Evolutionary conservation across 2,329 filamentous ascomycete genomes (phyloP).

Genomic region (Tolypocladium inflatum): DNA sequence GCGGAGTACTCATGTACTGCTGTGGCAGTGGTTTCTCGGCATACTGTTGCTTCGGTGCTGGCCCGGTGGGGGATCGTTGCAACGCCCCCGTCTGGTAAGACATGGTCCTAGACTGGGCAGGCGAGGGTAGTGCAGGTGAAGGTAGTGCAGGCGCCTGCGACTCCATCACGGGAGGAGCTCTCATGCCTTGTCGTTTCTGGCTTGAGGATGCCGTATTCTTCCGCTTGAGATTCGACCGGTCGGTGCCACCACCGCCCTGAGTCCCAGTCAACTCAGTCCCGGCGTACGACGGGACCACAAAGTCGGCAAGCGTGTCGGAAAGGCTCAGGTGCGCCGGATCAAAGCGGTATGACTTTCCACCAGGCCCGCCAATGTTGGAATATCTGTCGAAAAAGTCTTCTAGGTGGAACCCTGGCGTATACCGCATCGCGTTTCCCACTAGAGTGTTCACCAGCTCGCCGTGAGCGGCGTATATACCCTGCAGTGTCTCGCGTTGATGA

Average conservation of each 20-base stretch:
- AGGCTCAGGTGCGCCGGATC: conserved; percentile 69
- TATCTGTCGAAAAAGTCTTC: conserved; percentile 87
- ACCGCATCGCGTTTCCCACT: conserved; percentile 55
- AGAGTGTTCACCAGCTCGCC: conserved; percentile 68
- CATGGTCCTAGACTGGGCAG: background rate
- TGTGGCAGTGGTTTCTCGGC: background rate
- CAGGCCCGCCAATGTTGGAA: conserved; percentile 42
- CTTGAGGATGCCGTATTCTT: background rate
- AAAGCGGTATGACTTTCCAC: conserved; percentile 52
- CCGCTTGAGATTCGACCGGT: conserved; percentile 16
- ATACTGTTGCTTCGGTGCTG: background rate
- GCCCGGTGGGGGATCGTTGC: background rate
- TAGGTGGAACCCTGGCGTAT: conserved; percentile 71
- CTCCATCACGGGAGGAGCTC: background rate
- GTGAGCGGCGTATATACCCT: conserved; percentile 70
- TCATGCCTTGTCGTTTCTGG: background rate
- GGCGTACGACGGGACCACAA: conserved; percentile 44
- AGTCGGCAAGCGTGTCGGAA: conserved; percentile 54
- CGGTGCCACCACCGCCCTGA: conserved; percentile 19
- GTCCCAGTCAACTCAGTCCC: conserved; percentile 38
- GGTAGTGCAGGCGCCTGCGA: background rate
- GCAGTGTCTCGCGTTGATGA: conserved; percentile 70
- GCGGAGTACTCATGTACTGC: background rate
- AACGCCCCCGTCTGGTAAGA: background rate
- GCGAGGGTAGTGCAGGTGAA: background rate